Evolutionary conservation across 345 rosid species (phyloP).

Genomic region (Reutealis trisperma): DNA sequence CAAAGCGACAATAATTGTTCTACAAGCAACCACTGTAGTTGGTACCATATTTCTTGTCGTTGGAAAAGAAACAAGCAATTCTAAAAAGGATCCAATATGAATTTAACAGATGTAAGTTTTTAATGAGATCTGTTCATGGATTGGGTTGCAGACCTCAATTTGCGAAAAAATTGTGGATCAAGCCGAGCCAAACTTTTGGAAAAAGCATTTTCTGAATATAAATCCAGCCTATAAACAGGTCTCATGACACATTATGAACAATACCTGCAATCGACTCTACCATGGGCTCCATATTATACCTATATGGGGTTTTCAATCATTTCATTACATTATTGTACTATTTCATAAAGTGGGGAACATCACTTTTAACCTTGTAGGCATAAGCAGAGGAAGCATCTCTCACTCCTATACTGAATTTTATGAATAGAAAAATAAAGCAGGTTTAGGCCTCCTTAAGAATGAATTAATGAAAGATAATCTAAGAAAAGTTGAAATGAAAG

Average conservation of each 20-base stretch:
- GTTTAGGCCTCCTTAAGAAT: background rate
- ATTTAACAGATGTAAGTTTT: background rate
- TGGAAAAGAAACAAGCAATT: background rate
- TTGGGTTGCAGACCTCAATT: too few species aligned
- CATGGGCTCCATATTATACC: conserved; percentile 16
- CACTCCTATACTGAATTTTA: background rate
- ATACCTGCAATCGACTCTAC: background rate
- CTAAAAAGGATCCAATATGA: background rate
- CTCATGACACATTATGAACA: background rate
- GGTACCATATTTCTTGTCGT: background rate
- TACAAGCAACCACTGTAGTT: background rate
- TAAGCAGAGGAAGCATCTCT: conserved; percentile 13
- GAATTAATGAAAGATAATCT: background rate
- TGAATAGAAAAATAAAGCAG: background rate
- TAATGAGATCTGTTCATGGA: too few species aligned
- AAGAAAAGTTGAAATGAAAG: background rate
- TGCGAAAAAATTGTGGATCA: too few species aligned
- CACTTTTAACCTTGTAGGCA: conserved; percentile 19
- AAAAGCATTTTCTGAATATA: too few species aligned
- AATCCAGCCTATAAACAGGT: too few species aligned
- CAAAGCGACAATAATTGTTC: background rate
- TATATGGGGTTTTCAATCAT: conserved; percentile 10
- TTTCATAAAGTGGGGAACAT: background rate
- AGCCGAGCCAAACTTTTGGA: too few species aligned
- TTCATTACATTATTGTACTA: conserved; percentile 15